Conservation (phyloP, 1,284 basidiomycete species). For the Sanghuangporus baumii region DNA sequence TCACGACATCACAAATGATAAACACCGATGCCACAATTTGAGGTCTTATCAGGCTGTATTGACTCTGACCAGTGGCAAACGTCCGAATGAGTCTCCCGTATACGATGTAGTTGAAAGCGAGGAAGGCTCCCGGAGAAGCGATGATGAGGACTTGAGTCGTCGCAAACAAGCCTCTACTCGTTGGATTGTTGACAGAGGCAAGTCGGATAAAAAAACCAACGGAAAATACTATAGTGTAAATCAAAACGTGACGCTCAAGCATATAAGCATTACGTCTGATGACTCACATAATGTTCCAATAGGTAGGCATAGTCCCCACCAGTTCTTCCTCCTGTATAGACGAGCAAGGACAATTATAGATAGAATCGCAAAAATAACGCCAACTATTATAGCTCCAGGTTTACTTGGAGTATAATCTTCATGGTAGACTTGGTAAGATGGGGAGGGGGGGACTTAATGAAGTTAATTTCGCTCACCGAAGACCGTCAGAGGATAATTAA, state of each 20-base stretch:
- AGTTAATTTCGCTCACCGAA: background rate
- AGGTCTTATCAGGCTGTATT: conserved; percentile 5
- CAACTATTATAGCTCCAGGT: background rate
- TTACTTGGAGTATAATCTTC: conserved; percentile 7
- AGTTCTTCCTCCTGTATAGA: conserved; percentile 3
- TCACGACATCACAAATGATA: conserved; percentile 13
- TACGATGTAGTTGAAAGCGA: conserved; percentile 17
- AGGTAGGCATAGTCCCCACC: conserved; percentile 20
- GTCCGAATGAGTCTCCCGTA: conserved; percentile 12
- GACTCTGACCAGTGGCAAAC: background rate
- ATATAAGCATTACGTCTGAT: background rate
- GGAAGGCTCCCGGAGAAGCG: conserved; percentile 10
- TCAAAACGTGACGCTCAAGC: background rate
- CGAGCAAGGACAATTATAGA: background rate
- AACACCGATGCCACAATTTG: background rate
- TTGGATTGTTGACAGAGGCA: background rate
- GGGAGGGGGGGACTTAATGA: background rate
- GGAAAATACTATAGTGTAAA: background rate
- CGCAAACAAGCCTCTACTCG: background rate
- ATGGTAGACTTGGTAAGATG: background rate
- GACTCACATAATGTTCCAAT: conserved; percentile 13
- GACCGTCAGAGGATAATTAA: background rate
- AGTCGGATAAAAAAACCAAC: background rate
- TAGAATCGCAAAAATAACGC: background rate
- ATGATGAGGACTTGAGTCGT: conserved; percentile 10